Evolutionary conservation across 2,329 filamentous ascomycete species (phyloP).

Genomic region (Stagonosporopsis vannaccii): DNA sequence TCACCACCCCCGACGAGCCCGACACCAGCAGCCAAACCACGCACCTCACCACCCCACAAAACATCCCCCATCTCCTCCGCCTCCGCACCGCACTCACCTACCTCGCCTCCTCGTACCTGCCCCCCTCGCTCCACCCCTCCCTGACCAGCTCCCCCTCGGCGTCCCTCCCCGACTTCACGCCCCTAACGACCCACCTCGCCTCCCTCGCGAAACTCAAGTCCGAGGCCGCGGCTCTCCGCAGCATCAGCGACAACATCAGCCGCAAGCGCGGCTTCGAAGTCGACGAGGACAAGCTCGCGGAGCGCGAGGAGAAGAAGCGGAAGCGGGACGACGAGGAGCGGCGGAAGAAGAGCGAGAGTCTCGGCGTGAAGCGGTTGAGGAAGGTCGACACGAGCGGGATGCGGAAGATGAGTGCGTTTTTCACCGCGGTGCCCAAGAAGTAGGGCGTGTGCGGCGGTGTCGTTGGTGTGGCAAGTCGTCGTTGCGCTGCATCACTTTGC

Average conservation of each 20-base stretch:
- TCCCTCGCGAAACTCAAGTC: constrained; percentile 72
- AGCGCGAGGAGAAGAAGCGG: constrained; percentile 77
- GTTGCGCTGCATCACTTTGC: not conserved
- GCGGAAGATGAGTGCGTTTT: constrained; percentile 97
- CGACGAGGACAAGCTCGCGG: constrained; percentile 71
- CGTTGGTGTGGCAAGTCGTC: no score
- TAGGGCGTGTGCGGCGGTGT: no score
- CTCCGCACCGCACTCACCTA: constrained; percentile 70
- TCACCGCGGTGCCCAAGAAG: constrained; percentile 67
- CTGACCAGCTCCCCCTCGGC: constrained; percentile 50
- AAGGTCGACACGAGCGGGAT: constrained; percentile 93
- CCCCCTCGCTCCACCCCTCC: constrained; percentile 46
- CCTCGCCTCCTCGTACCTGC: constrained; percentile 68
- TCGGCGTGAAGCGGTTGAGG: constrained; percentile 78
- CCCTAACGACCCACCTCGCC: constrained; percentile 74
- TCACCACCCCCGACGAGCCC: constrained; percentile 25
- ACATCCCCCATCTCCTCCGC: constrained; percentile 67
- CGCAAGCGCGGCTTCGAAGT: constrained; percentile 65
- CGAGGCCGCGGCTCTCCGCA: constrained; percentile 74
- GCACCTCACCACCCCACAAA: constrained; percentile 41
- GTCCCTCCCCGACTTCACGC: constrained; percentile 68
- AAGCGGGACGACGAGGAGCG: constrained; percentile 90
- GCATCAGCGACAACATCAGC: constrained; percentile 70
- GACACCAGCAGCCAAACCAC: constrained; percentile 15
- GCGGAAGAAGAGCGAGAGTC: constrained; percentile 79